Percentiles rank a stretch among this genome's conserved stretches.
phyloP scores from a whole-genome alignment of 495 filamentous ascomycete genomes.

The Tuber umbilicatum region DNA sequence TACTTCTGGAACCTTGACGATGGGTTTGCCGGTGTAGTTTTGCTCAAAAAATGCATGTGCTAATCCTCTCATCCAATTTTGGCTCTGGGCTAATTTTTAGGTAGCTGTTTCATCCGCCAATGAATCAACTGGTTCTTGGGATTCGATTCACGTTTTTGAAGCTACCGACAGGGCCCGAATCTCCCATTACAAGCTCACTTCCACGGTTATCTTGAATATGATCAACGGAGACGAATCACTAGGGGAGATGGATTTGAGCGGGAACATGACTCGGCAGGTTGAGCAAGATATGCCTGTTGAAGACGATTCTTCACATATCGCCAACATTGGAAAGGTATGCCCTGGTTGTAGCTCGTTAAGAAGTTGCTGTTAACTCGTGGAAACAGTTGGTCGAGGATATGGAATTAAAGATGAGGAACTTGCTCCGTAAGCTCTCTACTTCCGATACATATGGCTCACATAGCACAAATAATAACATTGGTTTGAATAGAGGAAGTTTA shows the following conservation, averaged over 20 bases:
- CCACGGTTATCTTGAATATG: constrained; percentile 88
- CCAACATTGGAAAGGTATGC: constrained; percentile 65
- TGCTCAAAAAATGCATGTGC: constrained; percentile 81
- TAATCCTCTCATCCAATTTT: background rate
- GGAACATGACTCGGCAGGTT: constrained; percentile 96
- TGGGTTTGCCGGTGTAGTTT: constrained; percentile 90
- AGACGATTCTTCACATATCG: constrained; percentile 86
- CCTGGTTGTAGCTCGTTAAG: constrained; percentile 13
- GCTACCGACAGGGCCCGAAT: constrained; percentile 81
- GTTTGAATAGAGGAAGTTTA: constrained; percentile 70
- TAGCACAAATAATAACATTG: constrained; percentile 45
- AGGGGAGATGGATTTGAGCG: constrained; percentile 85
- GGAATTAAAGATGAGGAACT: constrained; percentile 98
- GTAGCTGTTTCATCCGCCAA: constrained; percentile 58
- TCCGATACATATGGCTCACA: constrained; percentile 9
- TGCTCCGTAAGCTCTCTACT: constrained; percentile 53
- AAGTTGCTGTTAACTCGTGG: constrained; percentile 36
- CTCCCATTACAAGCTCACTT: constrained; percentile 95
- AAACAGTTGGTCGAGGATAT: constrained; percentile 84
- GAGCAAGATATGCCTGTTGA: constrained; percentile 84
- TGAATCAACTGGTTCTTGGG: constrained; percentile 80
- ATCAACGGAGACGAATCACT: constrained; percentile 63
- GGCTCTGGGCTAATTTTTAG: constrained; percentile 17
- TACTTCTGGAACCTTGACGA: constrained; percentile 99
- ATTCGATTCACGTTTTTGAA: constrained; percentile 98